These are phyloP conservation scores for Mallotus repandus DNA, from an alignment of 441 rosid genomes.

Conservation along the genomic window DNA sequence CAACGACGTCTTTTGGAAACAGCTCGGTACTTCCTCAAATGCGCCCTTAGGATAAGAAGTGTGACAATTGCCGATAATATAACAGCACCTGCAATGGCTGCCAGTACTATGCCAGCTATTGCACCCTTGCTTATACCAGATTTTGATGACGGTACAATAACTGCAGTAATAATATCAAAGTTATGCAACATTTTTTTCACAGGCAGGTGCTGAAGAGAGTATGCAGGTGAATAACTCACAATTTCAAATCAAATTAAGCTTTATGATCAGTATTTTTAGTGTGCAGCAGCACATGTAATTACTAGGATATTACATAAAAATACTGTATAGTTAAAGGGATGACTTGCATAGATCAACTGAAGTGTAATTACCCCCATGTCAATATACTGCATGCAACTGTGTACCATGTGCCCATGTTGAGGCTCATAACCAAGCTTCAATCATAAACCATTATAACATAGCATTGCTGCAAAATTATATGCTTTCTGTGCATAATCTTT, in stretches of 20 bases:
- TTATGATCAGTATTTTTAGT: background rate
- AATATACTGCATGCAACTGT: background rate
- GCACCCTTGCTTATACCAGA: conserved; percentile 64
- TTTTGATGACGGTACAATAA: conserved; percentile 23
- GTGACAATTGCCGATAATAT: conserved; percentile 66
- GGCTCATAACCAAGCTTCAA: background rate
- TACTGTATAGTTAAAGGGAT: background rate
- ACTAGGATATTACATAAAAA: background rate
- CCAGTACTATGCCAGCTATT: conserved; percentile 65
- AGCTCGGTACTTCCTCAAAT: conserved; percentile 38
- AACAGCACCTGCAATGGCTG: conserved; percentile 72
- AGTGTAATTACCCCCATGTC: background rate
- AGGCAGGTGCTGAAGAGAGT: background rate
- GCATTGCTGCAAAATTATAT: background rate
- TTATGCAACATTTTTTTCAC: conserved; percentile 4
- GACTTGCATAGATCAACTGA: background rate
- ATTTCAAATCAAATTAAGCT: background rate
- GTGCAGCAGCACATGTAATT: background rate
- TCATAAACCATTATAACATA: background rate
- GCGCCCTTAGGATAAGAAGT: conserved; percentile 55
- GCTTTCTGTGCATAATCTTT: background rate
- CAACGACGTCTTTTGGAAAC: conserved; percentile 53
- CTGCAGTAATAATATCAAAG: conserved; percentile 35
- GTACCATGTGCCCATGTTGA: background rate
- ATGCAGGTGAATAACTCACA: background rate